Evolutionary conservation across 257 asterid species (phyloP).

Genomic region (Fraxinus cuspidata): DNA sequence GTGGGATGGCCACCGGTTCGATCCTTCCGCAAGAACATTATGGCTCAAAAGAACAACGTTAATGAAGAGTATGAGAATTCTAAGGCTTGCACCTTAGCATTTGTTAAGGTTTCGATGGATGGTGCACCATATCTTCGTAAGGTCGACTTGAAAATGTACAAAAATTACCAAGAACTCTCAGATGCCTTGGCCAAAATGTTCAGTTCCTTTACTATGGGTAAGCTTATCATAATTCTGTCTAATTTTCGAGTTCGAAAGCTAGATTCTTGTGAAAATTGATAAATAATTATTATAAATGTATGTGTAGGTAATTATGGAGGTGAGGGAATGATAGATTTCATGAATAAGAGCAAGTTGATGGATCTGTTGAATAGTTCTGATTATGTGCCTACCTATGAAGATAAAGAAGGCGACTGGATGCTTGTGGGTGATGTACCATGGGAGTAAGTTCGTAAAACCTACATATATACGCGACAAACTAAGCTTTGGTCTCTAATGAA

Average conservation of each 20-base stretch:
- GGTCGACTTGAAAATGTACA: slow-evolving; percentile 40
- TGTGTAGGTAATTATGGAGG: slow-evolving; percentile 38
- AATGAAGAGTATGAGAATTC: slow-evolving; percentile 32
- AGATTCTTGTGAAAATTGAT: background rate
- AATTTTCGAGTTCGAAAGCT: background rate
- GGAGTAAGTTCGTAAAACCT: background rate
- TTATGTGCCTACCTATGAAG: no score
- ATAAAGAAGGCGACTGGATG: no score
- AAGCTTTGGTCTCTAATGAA: background rate
- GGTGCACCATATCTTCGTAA: slow-evolving; percentile 52
- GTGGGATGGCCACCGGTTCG: slow-evolving; percentile 57
- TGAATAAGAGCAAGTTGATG: no score
- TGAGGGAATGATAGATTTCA: background rate
- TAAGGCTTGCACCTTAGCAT: slow-evolving; percentile 37
- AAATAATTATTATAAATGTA: background rate
- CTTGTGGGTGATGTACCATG: no score
- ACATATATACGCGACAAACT: background rate
- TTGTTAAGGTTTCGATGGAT: slow-evolving; percentile 51
- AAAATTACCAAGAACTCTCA: slow-evolving; percentile 37
- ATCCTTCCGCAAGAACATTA: slow-evolving; percentile 41
- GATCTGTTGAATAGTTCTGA: no score
- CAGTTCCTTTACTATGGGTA: no score
- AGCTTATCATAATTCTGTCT: background rate
- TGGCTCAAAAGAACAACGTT: slow-evolving; percentile 30
- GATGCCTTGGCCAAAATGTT: slow-evolving; percentile 35